Evolutionary conservation across 2,329 filamentous ascomycete genomes (phyloP), one percentile per base, ranked within the genome.

Genomic region (Apiospora hydei): DNA sequence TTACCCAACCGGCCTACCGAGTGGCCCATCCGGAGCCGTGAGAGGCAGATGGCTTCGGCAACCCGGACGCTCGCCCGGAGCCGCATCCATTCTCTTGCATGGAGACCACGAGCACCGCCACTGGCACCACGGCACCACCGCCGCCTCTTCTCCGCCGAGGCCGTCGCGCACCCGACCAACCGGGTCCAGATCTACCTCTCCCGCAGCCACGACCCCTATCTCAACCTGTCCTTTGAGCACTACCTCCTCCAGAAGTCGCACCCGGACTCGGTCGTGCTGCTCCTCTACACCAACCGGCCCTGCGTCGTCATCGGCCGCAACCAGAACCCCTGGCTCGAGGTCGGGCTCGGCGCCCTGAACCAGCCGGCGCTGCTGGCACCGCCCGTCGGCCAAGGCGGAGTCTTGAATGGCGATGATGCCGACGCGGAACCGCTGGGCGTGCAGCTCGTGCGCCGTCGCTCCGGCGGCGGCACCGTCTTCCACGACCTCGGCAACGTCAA

Each of bases 321-420:
- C 81, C 96, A 99, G 84, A 99, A 99, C 81, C 96, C 96, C 70
- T 99, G 96, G 96, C 87, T 94, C 11, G 96, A 99, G 84, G 91
- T 94, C 74, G 94, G 97, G 80, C 87, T 98, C 11, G 84, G 84
- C 51, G 85, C 90, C 0, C 84, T 97, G 16, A 77, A 67, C 71
- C 77, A 69, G n/a, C 73, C 71, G 1, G 74, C 72, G 26, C 70
- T 74, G 10, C 71, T 74, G 21, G 69, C 61, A 30, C 47, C 46
- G 30, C 51, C 14, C 26, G 14, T 34, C 26, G 5, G 18, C 18
- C 26, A 3, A 5, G 51, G 8, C 34, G 51, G 47, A 49, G 34
- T 38, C 34, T 8, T 4, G 5, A 38, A 1, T 10, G 53, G 16
- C 26, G 8, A 34, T 8, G 41, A 43, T n/a, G 26, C 57, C 13